Evolutionary conservation across 495 filamentous ascomycete genomes (phyloP), one percentile per base, ranked within the genome.

Genomic region (Daldinia bambusicola): DNA sequence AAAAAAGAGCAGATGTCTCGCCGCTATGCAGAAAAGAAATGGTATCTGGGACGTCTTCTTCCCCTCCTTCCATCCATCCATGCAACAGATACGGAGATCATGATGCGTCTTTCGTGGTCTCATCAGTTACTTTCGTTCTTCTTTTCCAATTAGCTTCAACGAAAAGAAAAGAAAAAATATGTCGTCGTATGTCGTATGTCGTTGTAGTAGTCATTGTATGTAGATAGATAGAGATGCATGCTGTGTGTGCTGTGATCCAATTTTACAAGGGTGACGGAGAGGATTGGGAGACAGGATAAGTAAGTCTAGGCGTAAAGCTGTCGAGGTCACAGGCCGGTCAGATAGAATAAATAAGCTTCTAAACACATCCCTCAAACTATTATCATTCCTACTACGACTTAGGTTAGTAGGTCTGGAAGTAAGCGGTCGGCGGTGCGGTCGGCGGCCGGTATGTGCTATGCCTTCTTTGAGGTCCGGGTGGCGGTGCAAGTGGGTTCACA

Each of bases 401-500:
- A 31, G 13, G 12, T 63, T 31, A 63, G 37, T 63, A 63, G 38
- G 56, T 48, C 43, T 48, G 48, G 63, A 64, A 74, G 43, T 70
- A 74, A 10, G 31, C 20, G 2, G 52, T 67, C 18, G 71, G 71
- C 48, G 71, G 70, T 31, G 74, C 62, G 20, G 73, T 75, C 32
- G 73, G 73, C 12, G 73, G 69, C 18, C 73, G 66, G 58, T 67
- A 75, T 6, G 43, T 48, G 52, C 56, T 64, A 63, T 75, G 75
- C 62, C 75, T 71, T 69, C 73, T 55, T 38, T 64, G 63, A 48
- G 43, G 20, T 62, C 61, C 9, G 70, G 70, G 34, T 41, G 68
- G 64, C n/a, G 76, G 76, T 48, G 76, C 74, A 26, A 78, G 68
- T 36, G 76, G 74, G 36, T 76, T 78, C n/a, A n/a, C 64, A 52